Percentiles rank a stretch among this genome's conserved stretches.
These are phyloP conservation scores for Chrysoporthe deuterocubensis DNA, from an alignment of 2,329 filamentous ascomycete species.

Conservation along the genomic window DNA sequence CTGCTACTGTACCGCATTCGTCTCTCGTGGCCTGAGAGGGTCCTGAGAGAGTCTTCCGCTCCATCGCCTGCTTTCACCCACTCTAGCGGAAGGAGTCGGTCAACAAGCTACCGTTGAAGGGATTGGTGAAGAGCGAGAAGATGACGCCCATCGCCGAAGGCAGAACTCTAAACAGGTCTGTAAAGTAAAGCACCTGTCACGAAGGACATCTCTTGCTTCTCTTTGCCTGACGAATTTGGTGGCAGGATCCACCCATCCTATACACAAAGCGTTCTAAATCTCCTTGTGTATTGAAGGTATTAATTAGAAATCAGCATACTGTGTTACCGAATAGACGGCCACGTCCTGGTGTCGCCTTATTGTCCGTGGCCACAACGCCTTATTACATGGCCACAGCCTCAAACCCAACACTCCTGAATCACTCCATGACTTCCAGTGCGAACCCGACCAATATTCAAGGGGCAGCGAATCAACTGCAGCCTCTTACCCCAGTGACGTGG, in stretches of 20 bases:
- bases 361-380: neutral
- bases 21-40: too few species aligned
- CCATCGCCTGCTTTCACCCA: neutral
- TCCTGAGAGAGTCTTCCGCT: neutral
- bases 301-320: neutral
- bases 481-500: too few species aligned
- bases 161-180: too few species aligned
- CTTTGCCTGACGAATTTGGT: too few species aligned
- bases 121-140: neutral
- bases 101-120: neutral
- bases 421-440: neutral
- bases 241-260: too few species aligned
- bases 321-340: neutral
- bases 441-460: too few species aligned
- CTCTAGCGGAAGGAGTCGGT: neutral
- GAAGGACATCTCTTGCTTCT: too few species aligned
- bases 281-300: neutral
- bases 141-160: neutral
- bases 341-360: neutral
- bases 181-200: too few species aligned
- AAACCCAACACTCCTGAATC: neutral
- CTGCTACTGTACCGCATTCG: too few species aligned
- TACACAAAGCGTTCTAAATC: too few species aligned
- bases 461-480: too few species aligned
- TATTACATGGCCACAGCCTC: neutral